Percentiles rank a stretch among this genome's conserved stretches.
phyloP scores from a whole-genome alignment of 1,284 basidiomycete species.

The Cutaneotrichosporon dermatis region DNA sequence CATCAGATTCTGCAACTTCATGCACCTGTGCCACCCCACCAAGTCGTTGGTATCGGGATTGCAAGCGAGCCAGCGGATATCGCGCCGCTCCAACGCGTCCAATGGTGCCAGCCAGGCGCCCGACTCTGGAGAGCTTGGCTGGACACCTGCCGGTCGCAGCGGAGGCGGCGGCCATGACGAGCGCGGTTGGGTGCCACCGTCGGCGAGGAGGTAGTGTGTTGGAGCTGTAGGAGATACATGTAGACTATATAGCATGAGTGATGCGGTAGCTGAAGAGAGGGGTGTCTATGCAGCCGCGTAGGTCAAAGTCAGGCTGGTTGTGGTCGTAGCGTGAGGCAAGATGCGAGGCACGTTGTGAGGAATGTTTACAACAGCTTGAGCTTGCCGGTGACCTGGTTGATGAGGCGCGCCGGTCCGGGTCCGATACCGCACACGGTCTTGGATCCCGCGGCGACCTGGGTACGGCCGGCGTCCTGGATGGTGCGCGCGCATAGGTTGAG shows the following conservation, averaged over 20 bases:
- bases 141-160: constrained; percentile 35
- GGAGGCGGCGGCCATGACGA: not conserved
- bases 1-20: constrained; percentile 83
- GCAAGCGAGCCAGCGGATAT: constrained; percentile 74
- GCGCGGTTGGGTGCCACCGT: constrained; percentile 13
- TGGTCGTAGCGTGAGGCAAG: too few species aligned
- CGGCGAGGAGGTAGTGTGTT: not conserved
- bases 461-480: constrained; percentile 80
- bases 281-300: too few species aligned
- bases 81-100: constrained; percentile 56
- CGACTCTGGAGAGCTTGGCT: constrained; percentile 30
- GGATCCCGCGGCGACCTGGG: constrained; percentile 81
- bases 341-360: too few species aligned
- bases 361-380: constrained; percentile 63
- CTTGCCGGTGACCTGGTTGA: constrained; percentile 86
- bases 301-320: too few species aligned
- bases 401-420: constrained; percentile 74
- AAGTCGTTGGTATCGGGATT: constrained; percentile 73
- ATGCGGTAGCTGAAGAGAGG: not conserved
- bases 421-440: constrained; percentile 89
- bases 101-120: constrained; percentile 23
- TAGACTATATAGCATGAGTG: constrained; percentile 5
- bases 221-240: constrained; percentile 7
- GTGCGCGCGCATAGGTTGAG: constrained; percentile 82
- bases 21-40: constrained; percentile 87